Conservation (phyloP, 2,329 filamentous ascomycete species). For the Arthrobotrys iridis region DNA sequence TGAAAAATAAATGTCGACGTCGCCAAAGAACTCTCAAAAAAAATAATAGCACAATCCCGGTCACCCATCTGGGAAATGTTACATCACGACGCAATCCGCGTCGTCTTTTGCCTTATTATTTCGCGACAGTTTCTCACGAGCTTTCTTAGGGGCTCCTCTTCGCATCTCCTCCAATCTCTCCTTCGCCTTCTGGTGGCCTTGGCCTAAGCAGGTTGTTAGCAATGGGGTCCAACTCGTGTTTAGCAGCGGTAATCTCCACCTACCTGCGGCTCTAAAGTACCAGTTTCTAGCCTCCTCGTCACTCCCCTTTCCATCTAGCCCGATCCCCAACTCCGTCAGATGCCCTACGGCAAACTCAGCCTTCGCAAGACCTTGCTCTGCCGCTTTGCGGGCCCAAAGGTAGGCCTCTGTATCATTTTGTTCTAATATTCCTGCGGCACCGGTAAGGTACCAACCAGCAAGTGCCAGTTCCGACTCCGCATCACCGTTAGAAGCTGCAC, state of each 20-base stretch:
- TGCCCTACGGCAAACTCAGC: slow-evolving; percentile 99
- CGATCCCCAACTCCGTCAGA: slow-evolving; percentile 95
- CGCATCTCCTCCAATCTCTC: slow-evolving; percentile 93
- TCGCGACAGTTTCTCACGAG: slow-evolving; percentile 80
- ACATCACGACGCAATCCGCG: slow-evolving; percentile 89
- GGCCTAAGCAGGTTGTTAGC: slow-evolving; percentile 68
- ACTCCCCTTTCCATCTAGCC: slow-evolving; percentile 74
- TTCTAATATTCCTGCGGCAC: slow-evolving; percentile 83
- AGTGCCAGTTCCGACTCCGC: slow-evolving; percentile 89
- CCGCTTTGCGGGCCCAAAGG: slow-evolving; percentile 94
- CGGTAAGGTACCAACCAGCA: slow-evolving; percentile 94
- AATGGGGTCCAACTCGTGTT: background rate
- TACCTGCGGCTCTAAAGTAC: slow-evolving; percentile 97
- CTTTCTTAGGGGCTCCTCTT: slow-evolving; percentile 78
- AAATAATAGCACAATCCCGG: background rate
- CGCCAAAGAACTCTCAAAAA: slow-evolving; percentile 58
- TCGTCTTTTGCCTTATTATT: slow-evolving; percentile 86
- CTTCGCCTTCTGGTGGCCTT: slow-evolving; percentile 92
- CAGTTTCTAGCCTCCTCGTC: slow-evolving; percentile 95
- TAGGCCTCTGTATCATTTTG: slow-evolving; percentile 97
- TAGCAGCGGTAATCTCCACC: slow-evolving; percentile 63
- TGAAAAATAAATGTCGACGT: background rate
- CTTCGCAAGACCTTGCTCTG: slow-evolving; percentile 85
- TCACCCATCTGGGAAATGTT: slow-evolving; percentile 56
- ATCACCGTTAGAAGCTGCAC: slow-evolving; percentile 89